Base-by-base conservation (phyloP, 805 yeast species). In the Zygosaccharomyces rouxii region DNA sequence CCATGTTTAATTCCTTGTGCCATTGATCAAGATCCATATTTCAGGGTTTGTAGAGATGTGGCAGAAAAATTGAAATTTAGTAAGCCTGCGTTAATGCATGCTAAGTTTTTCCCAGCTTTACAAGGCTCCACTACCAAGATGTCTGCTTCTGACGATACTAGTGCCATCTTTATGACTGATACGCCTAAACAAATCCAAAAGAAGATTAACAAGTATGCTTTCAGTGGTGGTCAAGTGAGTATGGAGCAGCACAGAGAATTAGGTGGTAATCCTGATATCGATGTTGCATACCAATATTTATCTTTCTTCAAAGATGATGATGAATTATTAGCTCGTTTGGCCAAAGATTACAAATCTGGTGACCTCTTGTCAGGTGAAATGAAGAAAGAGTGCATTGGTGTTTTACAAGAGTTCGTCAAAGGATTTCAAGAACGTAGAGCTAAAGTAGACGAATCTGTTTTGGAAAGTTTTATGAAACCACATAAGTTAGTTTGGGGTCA, bases 1-100 rank as follows among this genome's bases (percentile, higher is more conserved):
- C 98, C 97, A 53, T 89, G 96, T 70, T 75, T 94, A 68, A 94
- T 94, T 68, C 99, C 99, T 35, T 94, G 99, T 77, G 99, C 99
- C 42, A 94, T 94, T 66, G 99, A 94, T 68, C 99, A 92, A 75
- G 99, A 94, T 69, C 98, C 99, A 26, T 94, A 94, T 70, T 94
- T 94, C 75, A 80, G 99, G 71, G 95, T 94, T 19, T 88, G 96
- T 70, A 80, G 99, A 71, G 99, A 94, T 67, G 99, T 94, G 56
- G 97, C 99, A 9, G 89, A 83, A 62, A 94, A 92, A 70, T 78
- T 94, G 67, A 86, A 84, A 69, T 95, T 78, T 67, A 74, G 89
- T 53, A 94, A 94, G 71, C 98, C 98, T 16, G 81, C 97, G 7
- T 78, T 94, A 65, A 75, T 94, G 55, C 98, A 94, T 70, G 83